Base-by-base conservation (phyloP, 2,329 filamentous ascomycete genomes). In the Diaporthe caulivora region DNA sequence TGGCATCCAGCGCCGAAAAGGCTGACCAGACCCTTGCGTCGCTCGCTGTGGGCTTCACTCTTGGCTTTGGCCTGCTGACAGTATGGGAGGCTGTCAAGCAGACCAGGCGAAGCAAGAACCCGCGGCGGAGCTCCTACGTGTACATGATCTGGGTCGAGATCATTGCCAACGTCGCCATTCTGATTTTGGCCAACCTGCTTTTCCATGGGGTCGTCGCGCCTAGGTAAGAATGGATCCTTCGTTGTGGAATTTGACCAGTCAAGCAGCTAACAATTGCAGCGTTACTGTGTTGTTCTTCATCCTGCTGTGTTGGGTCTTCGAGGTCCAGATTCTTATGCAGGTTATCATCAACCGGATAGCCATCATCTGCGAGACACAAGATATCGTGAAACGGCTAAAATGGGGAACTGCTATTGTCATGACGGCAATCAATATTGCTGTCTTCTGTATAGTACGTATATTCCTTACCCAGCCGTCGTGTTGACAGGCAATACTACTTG, bases 321-420 rank as follows among this genome's bases (percentile, higher is more conserved):
- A 87, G 73, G 84, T 88, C 18, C 87, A 89, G 74, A 80, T 88
- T 1, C 76, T 89, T 1, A 84, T 89, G 80, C 87, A 89, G 76
- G 89, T 90, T 60, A 88, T 89, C 75, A 85, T 89, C 78, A 89
- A 89, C 76, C 84, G 88, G 70, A 86, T 89, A 29, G 82, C 84
- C 0, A 83, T 90, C 51, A 84, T 89, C 47, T 82, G 85, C 17
- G 83, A 86, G 18, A 80, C 84, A 55, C 80, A 80, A 31, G 78
- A 76, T 0, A 83, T 82, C 2, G 82, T 85, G 9, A 34, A 67
- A 0, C 79, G 76, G 18, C 75, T 90, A 37, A 89, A 89, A 80
- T 87, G 85, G 85, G 82, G 82, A 0, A 84, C 84, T 0, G 81
- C 86, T 0, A 51, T 79, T 0, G 21, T 86, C 3, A 87, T 90